phyloP scores from a whole-genome alignment of 1,139 yeast genomes.

The Debaryomyces sp. region DNA sequence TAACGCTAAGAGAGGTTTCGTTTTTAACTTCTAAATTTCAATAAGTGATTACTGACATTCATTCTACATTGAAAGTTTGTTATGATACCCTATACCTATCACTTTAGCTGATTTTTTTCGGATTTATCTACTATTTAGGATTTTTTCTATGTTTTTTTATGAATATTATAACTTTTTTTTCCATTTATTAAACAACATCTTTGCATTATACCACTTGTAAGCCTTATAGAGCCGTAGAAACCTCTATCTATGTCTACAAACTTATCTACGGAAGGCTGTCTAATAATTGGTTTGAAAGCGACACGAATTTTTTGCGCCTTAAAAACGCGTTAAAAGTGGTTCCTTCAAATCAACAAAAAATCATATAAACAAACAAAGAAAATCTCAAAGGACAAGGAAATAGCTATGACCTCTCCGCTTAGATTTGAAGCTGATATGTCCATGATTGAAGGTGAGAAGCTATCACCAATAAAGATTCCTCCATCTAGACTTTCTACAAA shows the following conservation, averaged over 20 bases:
- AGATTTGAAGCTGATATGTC: constrained; percentile 11
- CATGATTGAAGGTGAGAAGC: constrained; percentile 12
- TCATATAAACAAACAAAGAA: constrained; percentile 7
- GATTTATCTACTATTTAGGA: background rate
- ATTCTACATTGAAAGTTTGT: background rate
- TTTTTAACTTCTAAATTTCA: constrained; percentile 8
- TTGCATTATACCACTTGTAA: background rate
- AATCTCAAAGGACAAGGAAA: background rate
- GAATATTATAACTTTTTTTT: background rate
- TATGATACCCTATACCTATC: constrained; percentile 2
- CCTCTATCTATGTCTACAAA: background rate
- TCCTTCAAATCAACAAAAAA: constrained; percentile 3
- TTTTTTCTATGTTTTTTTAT: background rate
- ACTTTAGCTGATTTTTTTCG: background rate
- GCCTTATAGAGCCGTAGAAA: background rate
- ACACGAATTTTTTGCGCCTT: background rate
- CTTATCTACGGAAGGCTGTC: background rate
- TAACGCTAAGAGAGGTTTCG: constrained; percentile 10
- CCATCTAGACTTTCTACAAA: constrained; percentile 4
- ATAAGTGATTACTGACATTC: background rate
- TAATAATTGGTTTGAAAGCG: background rate
- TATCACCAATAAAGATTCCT: constrained; percentile 17
- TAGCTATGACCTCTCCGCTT: constrained; percentile 15
- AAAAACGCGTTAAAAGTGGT: constrained; percentile 2
- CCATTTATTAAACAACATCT: background rate